Evolutionary conservation across 805 yeast species (phyloP), one percentile per base, ranked within the genome.

Genomic region (Lipomyces sp.): DNA sequence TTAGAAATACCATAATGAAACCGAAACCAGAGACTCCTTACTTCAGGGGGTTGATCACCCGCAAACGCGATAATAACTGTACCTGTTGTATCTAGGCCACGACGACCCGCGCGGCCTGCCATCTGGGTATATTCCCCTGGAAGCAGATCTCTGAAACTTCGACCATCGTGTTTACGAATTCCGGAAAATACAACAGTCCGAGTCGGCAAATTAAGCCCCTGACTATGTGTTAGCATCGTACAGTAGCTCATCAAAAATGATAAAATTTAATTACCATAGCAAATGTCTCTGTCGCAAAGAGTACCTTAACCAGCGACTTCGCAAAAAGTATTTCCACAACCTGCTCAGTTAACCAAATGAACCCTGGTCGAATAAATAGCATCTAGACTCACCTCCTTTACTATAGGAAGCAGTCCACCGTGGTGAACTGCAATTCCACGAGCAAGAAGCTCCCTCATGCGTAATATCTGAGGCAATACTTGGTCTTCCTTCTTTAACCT

Each of bases 61-160:
- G 73, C 71, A 2, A 96, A 83, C 96, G 95, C 92, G 5, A 93
- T 86, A 69, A 95, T 92, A 11, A 95, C 99, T 0, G 98, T 94
- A 75, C 99, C 99, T 0, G 90, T 91, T 29, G 87, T 80, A 80
- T 95, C 99, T 70, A 95, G 80, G 45, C 99, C 99, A 81, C 99
- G 87, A 80, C 99, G 87, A 67, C 99, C 99, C 0, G 99, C 99
- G 78, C 99, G 85, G 56, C 99, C 99, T 0, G 98, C 93, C 99
- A 95, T 95, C 79, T 94, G 99, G 0, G 98, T 95, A 76, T 94
- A 95, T 77, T 95, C 99, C 63, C 99, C 99, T 0, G 99, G 97
- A 8, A 89, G 83, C 67, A 95, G 81, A 74, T 89, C 85, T 77
- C 99, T 84, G 78, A 91, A 87, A 0, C 85, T 85, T 37, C 87